Base-by-base conservation (phyloP, 345 rosid species). In the Citrus australasica region DNA sequence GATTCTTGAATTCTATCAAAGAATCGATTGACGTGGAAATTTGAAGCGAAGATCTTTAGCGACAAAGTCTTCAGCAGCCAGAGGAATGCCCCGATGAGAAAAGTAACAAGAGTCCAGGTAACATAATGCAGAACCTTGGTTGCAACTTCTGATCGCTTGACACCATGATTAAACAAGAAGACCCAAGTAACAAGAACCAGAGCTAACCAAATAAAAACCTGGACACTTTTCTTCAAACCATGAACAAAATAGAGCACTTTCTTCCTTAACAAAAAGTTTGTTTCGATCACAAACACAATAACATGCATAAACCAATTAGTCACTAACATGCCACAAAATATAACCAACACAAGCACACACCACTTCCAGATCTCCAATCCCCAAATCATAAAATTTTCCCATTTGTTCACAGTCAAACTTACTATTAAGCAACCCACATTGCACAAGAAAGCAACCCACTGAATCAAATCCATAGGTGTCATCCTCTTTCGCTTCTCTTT, bases 1-100 rank as follows among this genome's bases (percentile, higher is more conserved):
- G 98, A 92, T 67, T 92, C 98, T 84, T 95, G 98, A 76, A 92
- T 93, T 69, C 98, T 86, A 78, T 95, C 98, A 60, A 95, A 95
- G 87, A 92, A 95, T 71, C 86, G 83, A 53, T 85, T 85, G 33
- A 95, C 92, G 9, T 95, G 97, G 87, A 93, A 95, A 80, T 79
- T 91, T 1, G 95, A 92, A 69, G 98, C 98, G 74, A 95, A 84
- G 27, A 93, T 87, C 84, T 95, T 95, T 58, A 95, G 81, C 81
- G 86, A 82, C 73, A 86, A 80, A 62, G 94, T 92, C 83, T 95
- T 95, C 77, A 90, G 42, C 76, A 95, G 71, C 88, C 97, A 93
- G 77, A 95, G 61, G 60, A 88, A 79, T 53, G 97, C 81, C 3
- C 95, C 97, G 1, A 91, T 55, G 0, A 92, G 92, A 82, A 93